Percentiles rank a stretch among this genome's conserved stretches.
These are phyloP conservation scores for Schizonepeta tenuifolia DNA, from an alignment of 257 asterid genomes.

Conservation along the genomic window DNA sequence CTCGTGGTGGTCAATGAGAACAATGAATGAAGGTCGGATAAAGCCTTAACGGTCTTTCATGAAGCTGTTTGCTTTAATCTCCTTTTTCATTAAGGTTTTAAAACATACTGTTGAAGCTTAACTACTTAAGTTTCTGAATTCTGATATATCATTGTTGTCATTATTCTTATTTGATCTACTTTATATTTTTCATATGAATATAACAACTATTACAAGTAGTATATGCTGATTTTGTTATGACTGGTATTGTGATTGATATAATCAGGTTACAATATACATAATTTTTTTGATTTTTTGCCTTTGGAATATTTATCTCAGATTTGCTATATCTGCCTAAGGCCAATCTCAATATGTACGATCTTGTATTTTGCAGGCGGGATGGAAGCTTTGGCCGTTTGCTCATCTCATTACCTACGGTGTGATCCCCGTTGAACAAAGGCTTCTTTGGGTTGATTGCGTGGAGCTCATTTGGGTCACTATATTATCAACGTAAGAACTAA, in stretches of 20 bases:
- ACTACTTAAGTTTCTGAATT: not conserved
- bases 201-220: not conserved
- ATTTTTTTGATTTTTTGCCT: not conserved
- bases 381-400: slow-evolving; percentile 99
- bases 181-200: too few relatives aligned
- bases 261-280: not conserved
- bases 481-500: slow-evolving; percentile 66
- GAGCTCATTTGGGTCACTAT: slow-evolving; percentile 95
- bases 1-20: not conserved
- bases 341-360: not conserved
- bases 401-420: slow-evolving; percentile 84
- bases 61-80: not conserved
- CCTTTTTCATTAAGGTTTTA: not conserved
- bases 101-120: not conserved
- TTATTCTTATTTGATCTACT: not conserved
- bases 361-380: slow-evolving; percentile 66
- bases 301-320: not conserved
- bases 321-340: not conserved
- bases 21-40: not conserved
- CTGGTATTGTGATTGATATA: too few relatives aligned
- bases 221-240: not conserved
- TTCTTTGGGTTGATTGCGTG: slow-evolving; percentile 89
- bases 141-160: not conserved
- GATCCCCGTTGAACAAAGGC: slow-evolving; percentile 84
- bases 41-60: not conserved